Base-by-base conservation (phyloP, 2,329 filamentous ascomycete genomes). In the Penicillium sp. region DNA sequence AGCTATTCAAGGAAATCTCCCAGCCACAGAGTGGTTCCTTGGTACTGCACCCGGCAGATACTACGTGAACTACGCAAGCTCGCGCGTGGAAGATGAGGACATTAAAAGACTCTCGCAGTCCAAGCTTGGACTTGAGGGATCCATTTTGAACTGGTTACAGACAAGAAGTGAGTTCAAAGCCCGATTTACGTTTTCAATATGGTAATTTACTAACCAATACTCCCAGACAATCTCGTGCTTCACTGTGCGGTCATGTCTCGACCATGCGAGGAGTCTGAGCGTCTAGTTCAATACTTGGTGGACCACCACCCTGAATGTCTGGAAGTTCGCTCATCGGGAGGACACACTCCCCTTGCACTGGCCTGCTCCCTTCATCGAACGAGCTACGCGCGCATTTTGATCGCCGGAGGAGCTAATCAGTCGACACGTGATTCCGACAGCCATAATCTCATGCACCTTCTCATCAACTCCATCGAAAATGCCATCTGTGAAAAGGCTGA, bases 1-100 rank as follows among this genome's bases (percentile, higher is more conserved):
- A 26, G 71, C 72, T 1, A 49, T 64, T 4, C 52, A 62, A n/a
- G 74, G 86, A 3, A 88, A 79, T 21, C 70, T 93, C n/a, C 83
- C 88, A 39, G 82, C 82, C 19, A 84, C 91, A 0, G 87, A 95
- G 67, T 96, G 90, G 85, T 90, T 93, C 70, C 73, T 91, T 54
- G 87, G 88, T 56, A 88, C 90, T 59, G 82, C 84, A 1, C 90
- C 91, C 0, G 75, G 84, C 63, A 81, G 86, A 27, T 79, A 84
- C 53, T 95, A 95, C 67, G 73, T 81, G 26, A 84, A 90, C 46
- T 95, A 92, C 68, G 81, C 86, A 0, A 82, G 86, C 61, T 71
- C 78, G 1, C 83, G 89, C 54, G 79, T 79, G 58, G 79, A 86
- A 24, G 87, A 93, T 60, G 74, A 81, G 51, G 80, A 84, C 39